Percentiles rank a stretch among this genome's conserved stretches.
Evolutionary conservation across 331 rosid genomes (phyloP).

Genomic region (Malus hybrid): DNA sequence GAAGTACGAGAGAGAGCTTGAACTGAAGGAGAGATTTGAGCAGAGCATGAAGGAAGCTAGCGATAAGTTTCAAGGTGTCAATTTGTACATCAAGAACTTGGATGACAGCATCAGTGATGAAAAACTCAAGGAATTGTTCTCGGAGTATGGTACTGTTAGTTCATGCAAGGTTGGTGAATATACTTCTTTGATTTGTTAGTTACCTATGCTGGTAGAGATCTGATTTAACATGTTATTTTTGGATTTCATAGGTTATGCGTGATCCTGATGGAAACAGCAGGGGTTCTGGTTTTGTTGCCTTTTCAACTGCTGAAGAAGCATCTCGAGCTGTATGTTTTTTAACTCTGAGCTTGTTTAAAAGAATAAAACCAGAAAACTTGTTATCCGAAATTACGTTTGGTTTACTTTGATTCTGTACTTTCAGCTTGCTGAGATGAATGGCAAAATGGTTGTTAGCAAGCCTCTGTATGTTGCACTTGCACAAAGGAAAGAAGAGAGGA

Average conservation of each 20-base stretch:
- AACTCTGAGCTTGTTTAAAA: neutral
- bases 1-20: slow-evolving; percentile 49
- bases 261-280: slow-evolving; percentile 48
- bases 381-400: neutral
- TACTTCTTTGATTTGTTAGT: neutral
- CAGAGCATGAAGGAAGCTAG: slow-evolving; percentile 63
- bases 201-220: neutral
- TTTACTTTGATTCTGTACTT: neutral
- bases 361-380: neutral
- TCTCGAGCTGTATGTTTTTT: slow-evolving; percentile 50
- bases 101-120: slow-evolving; percentile 55
- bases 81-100: slow-evolving; percentile 67
- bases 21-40: slow-evolving; percentile 59
- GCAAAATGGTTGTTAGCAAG: slow-evolving; percentile 48
- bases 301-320: slow-evolving; percentile 58
- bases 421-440: slow-evolving; percentile 50
- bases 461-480: slow-evolving; percentile 65
- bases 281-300: slow-evolving; percentile 66
- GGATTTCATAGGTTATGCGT: slow-evolving; percentile 40
- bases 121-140: slow-evolving; percentile 58
- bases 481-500: slow-evolving; percentile 54
- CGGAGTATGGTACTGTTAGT: slow-evolving; percentile 58
- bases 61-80: slow-evolving; percentile 63
- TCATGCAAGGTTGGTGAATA: slow-evolving; percentile 53
- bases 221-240: neutral